Conservation (phyloP, 257 asterid species). For the Primulina tabacum region DNA sequence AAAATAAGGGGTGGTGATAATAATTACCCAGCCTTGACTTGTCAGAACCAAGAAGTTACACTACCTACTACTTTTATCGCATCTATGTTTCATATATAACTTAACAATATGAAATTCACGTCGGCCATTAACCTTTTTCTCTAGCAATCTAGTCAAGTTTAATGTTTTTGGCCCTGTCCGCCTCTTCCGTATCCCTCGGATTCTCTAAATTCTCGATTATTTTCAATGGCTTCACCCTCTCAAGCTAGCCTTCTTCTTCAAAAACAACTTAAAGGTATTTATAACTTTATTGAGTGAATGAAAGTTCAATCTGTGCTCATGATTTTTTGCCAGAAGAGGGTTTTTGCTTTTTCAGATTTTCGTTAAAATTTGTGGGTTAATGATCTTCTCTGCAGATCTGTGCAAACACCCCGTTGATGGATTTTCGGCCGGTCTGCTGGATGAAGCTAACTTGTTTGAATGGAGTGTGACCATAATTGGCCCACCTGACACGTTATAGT, state of each 20-base stretch:
- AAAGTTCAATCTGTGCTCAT: background rate
- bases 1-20: too few relatives aligned
- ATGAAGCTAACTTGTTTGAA: constrained; percentile 80
- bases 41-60: too few relatives aligned
- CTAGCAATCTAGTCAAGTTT: background rate
- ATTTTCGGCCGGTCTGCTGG: constrained; percentile 92
- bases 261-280: constrained; percentile 85
- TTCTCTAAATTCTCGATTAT: constrained; percentile 20
- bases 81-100: too few relatives aligned
- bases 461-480: constrained; percentile 98
- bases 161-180: background rate
- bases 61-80: too few relatives aligned
- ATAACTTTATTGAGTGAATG: background rate
- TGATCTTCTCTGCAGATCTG: constrained; percentile 80
- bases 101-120: background rate
- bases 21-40: too few relatives aligned
- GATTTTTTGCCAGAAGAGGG: constrained; percentile 16
- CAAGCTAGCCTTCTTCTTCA: constrained; percentile 94
- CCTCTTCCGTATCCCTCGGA: constrained; percentile 18
- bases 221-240: constrained; percentile 70
- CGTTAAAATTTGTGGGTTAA: constrained; percentile 29
- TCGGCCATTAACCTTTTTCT: background rate
- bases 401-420: constrained; percentile 92
- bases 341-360: constrained; percentile 17
- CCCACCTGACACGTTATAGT: constrained; percentile 95